Percentiles rank a stretch among this genome's conserved stretches.
These are phyloP conservation scores for Avena atlantica DNA, from an alignment of 176 grass and related monocot species.

Conservation along the genomic window DNA sequence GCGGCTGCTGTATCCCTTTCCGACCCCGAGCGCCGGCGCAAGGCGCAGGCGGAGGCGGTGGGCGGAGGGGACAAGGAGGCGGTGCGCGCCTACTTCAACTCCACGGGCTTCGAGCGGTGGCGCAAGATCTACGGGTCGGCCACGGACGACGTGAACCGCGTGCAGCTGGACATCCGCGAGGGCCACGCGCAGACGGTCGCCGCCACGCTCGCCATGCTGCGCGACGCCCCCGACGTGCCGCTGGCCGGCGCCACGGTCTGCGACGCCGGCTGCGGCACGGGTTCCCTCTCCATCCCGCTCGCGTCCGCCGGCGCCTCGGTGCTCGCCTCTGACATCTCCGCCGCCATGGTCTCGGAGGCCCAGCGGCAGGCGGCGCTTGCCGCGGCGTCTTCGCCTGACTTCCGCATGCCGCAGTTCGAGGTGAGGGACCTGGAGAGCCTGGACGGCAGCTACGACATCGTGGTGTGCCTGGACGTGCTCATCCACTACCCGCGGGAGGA, in stretches of 20 bases:
- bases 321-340: constrained; percentile 80
- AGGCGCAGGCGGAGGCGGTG: constrained; percentile 70
- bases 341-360: constrained; percentile 79
- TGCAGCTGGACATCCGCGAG: constrained; percentile 94
- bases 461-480: constrained; percentile 92
- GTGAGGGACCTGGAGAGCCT: constrained; percentile 75
- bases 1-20: constrained; percentile 59
- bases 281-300: constrained; percentile 79
- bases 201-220: constrained; percentile 70
- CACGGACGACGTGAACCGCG: constrained; percentile 83
- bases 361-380: constrained; percentile 60
- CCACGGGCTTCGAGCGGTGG: constrained; percentile 91
- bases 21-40: constrained; percentile 72
- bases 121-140: constrained; percentile 81
- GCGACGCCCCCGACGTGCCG: constrained; percentile 48
- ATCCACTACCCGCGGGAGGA: constrained; percentile 93
- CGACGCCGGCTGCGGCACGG: constrained; percentile 82
- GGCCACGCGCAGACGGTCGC: constrained; percentile 86
- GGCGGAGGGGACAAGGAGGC: constrained; percentile 91
- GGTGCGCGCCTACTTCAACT: constrained; percentile 93
- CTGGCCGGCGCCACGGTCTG: constrained; percentile 71
- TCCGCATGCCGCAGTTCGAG: constrained; percentile 76
- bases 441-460: constrained; percentile 64
- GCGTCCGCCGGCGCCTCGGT: constrained; percentile 65
- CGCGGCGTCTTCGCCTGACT: neutral